Percentiles rank a stretch among this genome's conserved stretches.
Conservation (phyloP, 306 rosid genomes). For the Casuarina glauca region DNA sequence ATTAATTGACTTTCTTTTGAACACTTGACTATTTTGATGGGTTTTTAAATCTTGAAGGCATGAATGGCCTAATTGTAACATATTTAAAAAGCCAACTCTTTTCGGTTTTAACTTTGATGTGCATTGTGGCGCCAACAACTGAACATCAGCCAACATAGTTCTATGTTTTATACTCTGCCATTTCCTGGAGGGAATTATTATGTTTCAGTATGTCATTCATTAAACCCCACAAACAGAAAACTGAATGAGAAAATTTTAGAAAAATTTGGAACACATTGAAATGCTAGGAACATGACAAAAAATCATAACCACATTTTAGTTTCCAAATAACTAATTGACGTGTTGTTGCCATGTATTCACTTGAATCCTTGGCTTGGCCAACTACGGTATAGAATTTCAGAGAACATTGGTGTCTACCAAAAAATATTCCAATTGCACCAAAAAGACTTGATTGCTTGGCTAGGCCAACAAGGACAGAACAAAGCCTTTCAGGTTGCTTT, state of each 20-base stretch:
- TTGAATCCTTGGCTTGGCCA: neutral
- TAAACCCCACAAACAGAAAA: neutral
- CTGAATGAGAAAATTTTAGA: neutral
- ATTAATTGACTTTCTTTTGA: conserved; percentile 31
- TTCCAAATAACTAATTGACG: neutral
- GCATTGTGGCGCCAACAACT: neutral
- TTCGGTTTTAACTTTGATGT: neutral
- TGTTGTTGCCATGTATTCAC: neutral
- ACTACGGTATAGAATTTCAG: neutral
- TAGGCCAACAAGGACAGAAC: no score
- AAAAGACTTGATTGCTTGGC: neutral
- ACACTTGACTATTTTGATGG: neutral
- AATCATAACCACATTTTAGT: neutral
- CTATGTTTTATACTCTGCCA: neutral
- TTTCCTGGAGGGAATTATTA: neutral
- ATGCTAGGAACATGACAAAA: neutral
- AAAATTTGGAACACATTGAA: neutral
- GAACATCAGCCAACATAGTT: neutral
- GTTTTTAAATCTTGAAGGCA: neutral
- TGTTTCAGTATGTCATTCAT: neutral
- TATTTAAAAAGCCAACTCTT: neutral
- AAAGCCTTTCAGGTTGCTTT: no score
- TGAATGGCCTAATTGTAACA: conserved; percentile 1
- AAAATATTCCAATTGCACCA: neutral
- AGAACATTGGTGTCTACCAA: neutral